Base-by-base conservation (phyloP, 140 eudicot genomes). In the Flaveria floridana region DNA sequence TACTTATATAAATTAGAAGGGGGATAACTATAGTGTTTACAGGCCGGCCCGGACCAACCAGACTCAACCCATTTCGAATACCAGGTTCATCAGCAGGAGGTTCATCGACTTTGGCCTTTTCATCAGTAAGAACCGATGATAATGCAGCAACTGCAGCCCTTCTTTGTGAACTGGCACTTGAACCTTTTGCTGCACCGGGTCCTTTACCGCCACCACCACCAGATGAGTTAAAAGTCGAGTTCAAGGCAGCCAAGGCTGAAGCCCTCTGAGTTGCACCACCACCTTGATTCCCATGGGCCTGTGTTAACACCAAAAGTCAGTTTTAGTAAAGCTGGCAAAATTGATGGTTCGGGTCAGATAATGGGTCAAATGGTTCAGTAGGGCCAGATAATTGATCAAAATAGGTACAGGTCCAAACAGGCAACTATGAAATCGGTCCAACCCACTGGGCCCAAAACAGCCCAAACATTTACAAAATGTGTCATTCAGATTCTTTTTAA, bases 71-170 rank as follows among this genome's bases (percentile, higher is more conserved):
- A 16, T n/a, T 48, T 20, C 6, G 25, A 71, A 34, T 82, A 82
- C 85, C 85, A 74, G 82, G 86, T 30, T 75, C 66, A n/a, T 25
- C 83, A 4, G 46, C 62, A 34, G 74, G 63, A 13, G 73, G 73
- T 55, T 79, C 84, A 1, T 82, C 87, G 10, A 84, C 81, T 25
- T 89, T 83, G 4, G 67, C 53, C 64, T 84, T 86, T 81, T 88
- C 95, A 15, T 96, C 96, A 72, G 91, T 83, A 77, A 90, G 85
- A 80, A 89, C 99, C 6, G 73, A 58, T 2, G 99, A 94, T 59
- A 94, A 84, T 56, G 99, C 97, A 82, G 99, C 99, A 51, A 94
- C 93, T 42, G 97, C 99, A 78, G 99, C 99, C 61, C 96, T 87
- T 85, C 99, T 84, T 75, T 94, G 99, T 85, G 99, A 90, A 5